Conservation (phyloP, 2,329 filamentous ascomycete genomes). For the Claviceps lovelessii region DNA sequence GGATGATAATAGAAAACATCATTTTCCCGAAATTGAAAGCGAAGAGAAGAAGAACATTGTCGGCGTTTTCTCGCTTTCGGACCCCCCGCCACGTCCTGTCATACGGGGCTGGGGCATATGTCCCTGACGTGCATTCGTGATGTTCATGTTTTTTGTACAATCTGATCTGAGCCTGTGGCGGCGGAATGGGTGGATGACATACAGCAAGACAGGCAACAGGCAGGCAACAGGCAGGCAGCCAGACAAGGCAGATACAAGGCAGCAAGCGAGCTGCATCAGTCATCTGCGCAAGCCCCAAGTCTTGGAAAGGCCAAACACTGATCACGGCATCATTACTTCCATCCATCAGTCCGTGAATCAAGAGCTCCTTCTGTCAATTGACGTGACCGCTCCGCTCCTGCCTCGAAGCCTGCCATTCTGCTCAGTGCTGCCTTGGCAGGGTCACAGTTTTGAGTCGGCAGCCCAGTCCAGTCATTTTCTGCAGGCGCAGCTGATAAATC, state of each 20-base stretch:
- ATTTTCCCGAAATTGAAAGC: not conserved
- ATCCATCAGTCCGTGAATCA: not conserved
- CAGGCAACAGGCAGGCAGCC: too few relatives aligned
- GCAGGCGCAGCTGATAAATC: conserved; percentile 17
- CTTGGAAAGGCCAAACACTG: not conserved
- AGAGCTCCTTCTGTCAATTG: not conserved
- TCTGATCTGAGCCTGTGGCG: too few relatives aligned
- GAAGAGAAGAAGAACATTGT: not conserved
- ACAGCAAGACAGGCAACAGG: not conserved
- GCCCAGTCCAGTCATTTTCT: conserved; percentile 1
- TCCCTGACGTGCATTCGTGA: not conserved
- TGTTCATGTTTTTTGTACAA: not conserved
- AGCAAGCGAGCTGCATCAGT: not conserved
- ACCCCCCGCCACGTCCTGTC: not conserved
- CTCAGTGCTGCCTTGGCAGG: not conserved
- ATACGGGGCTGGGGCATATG: not conserved
- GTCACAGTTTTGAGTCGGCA: conserved; percentile 1
- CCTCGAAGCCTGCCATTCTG: not conserved
- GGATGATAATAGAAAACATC: not conserved
- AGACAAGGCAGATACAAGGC: not conserved
- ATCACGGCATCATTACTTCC: not conserved
- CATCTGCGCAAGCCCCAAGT: too few relatives aligned
- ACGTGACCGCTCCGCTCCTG: not conserved
- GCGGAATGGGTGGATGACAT: too few relatives aligned
- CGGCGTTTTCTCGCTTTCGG: not conserved